These are phyloP conservation scores for Penicillium sp. DNA, from an alignment of 2,329 filamentous ascomycete species.

Conservation along the genomic window DNA sequence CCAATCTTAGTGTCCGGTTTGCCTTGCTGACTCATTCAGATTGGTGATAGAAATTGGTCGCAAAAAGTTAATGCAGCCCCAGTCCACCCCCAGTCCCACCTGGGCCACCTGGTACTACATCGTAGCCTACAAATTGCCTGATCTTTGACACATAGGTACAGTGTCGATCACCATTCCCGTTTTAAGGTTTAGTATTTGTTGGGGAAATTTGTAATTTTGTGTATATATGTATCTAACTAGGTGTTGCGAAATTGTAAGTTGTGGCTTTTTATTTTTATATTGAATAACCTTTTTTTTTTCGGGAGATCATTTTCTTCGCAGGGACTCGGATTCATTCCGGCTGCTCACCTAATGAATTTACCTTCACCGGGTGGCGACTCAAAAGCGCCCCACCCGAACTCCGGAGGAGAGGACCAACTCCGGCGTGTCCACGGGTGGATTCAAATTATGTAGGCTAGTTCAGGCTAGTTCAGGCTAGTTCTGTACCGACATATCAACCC, in stretches of 20 bases:
- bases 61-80: background rate
- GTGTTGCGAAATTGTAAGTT: background rate
- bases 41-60: slow-evolving; percentile 8
- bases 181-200: background rate
- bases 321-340: background rate
- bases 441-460: background rate
- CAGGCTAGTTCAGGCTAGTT: background rate
- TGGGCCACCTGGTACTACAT: background rate
- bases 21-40: slow-evolving; percentile 9
- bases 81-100: background rate
- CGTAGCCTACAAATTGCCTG: background rate
- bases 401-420: slow-evolving; percentile 2
- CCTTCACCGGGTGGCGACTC: slow-evolving; percentile 7
- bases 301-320: background rate
- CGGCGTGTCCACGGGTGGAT: background rate
- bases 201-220: background rate
- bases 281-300: background rate
- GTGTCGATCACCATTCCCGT: background rate
- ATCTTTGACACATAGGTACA: background rate
- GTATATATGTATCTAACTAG: background rate
- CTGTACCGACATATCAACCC: background rate
- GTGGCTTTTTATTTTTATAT: background rate
- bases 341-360: background rate
- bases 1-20: background rate
- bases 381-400: background rate